phyloP scores from a whole-genome alignment of 2,329 filamentous ascomycete genomes.

The Talaromyces sp. region DNA sequence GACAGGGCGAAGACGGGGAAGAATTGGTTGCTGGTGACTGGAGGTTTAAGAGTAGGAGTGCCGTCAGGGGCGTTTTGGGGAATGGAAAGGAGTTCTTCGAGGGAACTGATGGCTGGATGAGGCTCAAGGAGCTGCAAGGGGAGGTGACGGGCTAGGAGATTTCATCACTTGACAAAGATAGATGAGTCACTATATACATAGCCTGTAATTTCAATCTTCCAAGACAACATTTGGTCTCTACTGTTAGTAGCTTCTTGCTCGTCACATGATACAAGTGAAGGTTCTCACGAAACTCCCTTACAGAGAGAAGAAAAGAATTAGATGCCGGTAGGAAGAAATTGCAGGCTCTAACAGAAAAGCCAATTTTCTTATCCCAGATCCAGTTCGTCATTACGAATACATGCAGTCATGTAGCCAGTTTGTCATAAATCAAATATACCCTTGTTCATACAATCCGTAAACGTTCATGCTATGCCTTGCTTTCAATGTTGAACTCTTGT shows the following conservation, averaged over 20 bases:
- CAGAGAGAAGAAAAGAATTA: no score
- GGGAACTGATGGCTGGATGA: constrained; percentile 47
- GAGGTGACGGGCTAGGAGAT: constrained; percentile 25
- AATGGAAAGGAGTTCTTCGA: constrained; percentile 81
- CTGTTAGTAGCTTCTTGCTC: no score
- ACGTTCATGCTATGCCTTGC: not conserved
- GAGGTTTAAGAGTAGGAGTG: constrained; percentile 83
- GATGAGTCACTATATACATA: no score
- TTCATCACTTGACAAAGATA: no score
- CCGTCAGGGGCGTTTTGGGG: constrained; percentile 75
- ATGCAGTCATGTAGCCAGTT: not conserved
- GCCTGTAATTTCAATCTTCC: no score
- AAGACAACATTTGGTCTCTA: no score
- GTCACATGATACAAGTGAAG: no score
- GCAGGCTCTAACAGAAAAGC: not conserved
- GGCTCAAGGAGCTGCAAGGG: constrained; percentile 32
- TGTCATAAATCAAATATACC: not conserved
- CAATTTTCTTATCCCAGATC: not conserved
- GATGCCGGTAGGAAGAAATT: no score
- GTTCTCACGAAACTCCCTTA: no score
- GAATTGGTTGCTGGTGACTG: constrained; percentile 69
- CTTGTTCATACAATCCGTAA: not conserved
- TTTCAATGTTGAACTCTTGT: not conserved
- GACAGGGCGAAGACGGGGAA: constrained; percentile 28
- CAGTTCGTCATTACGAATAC: no score